A percentile compares a stretch with the other conserved stretches of the same genome.
phyloP scores from a whole-genome alignment of 441 rosid species.

The Mallotus repandus region DNA sequence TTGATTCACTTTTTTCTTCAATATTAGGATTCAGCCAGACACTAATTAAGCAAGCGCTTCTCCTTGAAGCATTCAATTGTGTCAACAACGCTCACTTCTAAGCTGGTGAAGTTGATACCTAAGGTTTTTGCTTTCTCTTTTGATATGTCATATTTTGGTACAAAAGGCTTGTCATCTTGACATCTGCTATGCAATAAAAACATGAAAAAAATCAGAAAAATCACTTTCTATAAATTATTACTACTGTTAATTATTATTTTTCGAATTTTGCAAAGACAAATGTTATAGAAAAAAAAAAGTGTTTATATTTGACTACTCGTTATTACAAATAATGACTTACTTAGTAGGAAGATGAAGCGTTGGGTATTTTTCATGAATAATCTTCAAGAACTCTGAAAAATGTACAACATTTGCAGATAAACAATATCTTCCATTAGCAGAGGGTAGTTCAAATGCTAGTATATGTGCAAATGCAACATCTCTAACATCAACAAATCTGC shows the following conservation, averaged over 20 bases:
- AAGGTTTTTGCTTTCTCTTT: conserved; percentile 10
- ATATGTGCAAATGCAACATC: conserved; percentile 67
- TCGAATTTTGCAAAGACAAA: no score
- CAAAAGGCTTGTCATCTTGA: conserved; percentile 34
- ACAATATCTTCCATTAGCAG: conserved; percentile 59
- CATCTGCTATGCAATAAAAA: conserved; percentile 32
- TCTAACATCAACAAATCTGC: conserved; percentile 52
- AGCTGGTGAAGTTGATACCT: neutral
- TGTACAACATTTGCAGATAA: conserved; percentile 39
- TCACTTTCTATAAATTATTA: no score
- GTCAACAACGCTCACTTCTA: neutral
- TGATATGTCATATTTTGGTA: neutral
- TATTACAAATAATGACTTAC: conserved; percentile 30
- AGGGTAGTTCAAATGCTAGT: conserved; percentile 54
- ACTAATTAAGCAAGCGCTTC: neutral
- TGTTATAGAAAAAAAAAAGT: no score
- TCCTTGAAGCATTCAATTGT: conserved; percentile 7
- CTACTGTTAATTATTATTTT: no score
- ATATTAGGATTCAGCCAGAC: neutral
- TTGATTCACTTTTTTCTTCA: neutral
- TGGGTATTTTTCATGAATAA: conserved; percentile 44
- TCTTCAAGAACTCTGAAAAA: conserved; percentile 42
- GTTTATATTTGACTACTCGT: no score
- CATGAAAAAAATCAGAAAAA: no score
- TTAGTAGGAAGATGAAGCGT: conserved; percentile 38